These are phyloP conservation scores for Fusarium pseudocircinatum DNA, from an alignment of 2,329 filamentous ascomycete species.

Conservation along the genomic window DNA sequence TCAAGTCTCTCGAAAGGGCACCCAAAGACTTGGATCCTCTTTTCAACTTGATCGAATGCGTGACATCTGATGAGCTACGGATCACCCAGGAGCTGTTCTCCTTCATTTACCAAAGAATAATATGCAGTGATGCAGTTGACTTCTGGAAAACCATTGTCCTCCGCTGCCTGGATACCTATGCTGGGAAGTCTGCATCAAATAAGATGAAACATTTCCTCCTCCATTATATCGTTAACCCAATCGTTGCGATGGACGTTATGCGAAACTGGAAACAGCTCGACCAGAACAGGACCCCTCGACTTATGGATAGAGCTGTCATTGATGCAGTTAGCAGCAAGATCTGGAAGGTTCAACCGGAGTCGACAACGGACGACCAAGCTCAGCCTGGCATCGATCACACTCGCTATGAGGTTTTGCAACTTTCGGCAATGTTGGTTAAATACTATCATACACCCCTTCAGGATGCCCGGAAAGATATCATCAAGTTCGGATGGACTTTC, in stretches of 20 bases:
- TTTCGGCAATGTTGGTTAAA: slow-evolving; percentile 94
- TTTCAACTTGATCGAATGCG: slow-evolving; percentile 83
- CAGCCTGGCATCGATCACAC: slow-evolving; percentile 94
- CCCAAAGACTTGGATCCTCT: slow-evolving; percentile 83
- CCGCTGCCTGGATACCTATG: slow-evolving; percentile 88
- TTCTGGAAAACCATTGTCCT: slow-evolving; percentile 86
- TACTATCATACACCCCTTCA: slow-evolving; percentile 89
- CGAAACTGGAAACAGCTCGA: slow-evolving; percentile 74
- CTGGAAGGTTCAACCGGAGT: slow-evolving; percentile 89
- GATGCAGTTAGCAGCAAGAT: slow-evolving; percentile 92
- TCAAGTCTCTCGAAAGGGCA: slow-evolving; percentile 78
- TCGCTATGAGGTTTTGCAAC: slow-evolving; percentile 92
- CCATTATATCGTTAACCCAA: slow-evolving; percentile 92
- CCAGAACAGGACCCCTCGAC: slow-evolving; percentile 67
- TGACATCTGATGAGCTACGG: slow-evolving; percentile 86
- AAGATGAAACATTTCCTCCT: slow-evolving; percentile 94
- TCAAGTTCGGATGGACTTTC: slow-evolving; percentile 99
- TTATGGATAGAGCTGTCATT: slow-evolving; percentile 88
- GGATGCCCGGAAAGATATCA: slow-evolving; percentile 95
- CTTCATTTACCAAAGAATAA: slow-evolving; percentile 87
- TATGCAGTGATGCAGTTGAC: slow-evolving; percentile 84
- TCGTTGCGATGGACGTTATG: slow-evolving; percentile 96
- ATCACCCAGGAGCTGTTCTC: slow-evolving; percentile 77
- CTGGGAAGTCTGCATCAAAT: slow-evolving; percentile 79
- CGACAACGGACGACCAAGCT: slow-evolving; percentile 82